Percentiles rank a stretch among this genome's conserved stretches.
These are phyloP conservation scores for Calonectria pauciramosa DNA, from an alignment of 2,329 filamentous ascomycete genomes.

Conservation along the genomic window DNA sequence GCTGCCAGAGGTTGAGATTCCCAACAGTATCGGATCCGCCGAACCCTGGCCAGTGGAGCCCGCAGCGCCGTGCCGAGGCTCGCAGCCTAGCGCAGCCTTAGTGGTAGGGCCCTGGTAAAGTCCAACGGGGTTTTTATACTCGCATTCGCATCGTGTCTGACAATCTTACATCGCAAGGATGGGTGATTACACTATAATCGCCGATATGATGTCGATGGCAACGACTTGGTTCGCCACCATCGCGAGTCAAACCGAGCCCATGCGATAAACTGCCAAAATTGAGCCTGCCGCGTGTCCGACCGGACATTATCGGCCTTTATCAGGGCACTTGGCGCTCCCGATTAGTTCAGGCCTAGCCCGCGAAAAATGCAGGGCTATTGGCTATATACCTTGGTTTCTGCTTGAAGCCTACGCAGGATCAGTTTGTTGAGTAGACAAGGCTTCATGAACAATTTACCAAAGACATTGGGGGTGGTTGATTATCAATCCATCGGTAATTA, in stretches of 20 bases:
- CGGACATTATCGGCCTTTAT: neutral
- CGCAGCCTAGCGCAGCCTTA: neutral
- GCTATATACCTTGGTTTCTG: neutral
- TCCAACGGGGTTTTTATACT: slow-evolving; percentile 17
- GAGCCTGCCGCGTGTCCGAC: neutral
- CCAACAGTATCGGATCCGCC: slow-evolving; percentile 24
- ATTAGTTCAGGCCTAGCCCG: neutral
- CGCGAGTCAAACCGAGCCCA: too few species aligned
- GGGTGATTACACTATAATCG: neutral
- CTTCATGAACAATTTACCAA: neutral
- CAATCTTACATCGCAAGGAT: neutral
- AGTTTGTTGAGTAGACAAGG: neutral
- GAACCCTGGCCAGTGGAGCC: slow-evolving; percentile 17
- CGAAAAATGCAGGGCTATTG: neutral
- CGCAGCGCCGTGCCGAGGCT: slow-evolving; percentile 20
- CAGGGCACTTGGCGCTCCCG: neutral
- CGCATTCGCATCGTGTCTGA: neutral
- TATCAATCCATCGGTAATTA: neutral
- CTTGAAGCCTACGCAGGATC: neutral
- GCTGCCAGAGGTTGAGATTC: slow-evolving; percentile 20
- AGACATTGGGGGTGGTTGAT: neutral
- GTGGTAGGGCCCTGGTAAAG: neutral
- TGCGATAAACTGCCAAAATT: neutral
- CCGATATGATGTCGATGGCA: too few species aligned
- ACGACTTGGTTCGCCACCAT: neutral